Evolutionary conservation across 129 eudicot species (phyloP), one percentile per base, ranked within the genome.

Genomic region (Flaveria trinervia): DNA sequence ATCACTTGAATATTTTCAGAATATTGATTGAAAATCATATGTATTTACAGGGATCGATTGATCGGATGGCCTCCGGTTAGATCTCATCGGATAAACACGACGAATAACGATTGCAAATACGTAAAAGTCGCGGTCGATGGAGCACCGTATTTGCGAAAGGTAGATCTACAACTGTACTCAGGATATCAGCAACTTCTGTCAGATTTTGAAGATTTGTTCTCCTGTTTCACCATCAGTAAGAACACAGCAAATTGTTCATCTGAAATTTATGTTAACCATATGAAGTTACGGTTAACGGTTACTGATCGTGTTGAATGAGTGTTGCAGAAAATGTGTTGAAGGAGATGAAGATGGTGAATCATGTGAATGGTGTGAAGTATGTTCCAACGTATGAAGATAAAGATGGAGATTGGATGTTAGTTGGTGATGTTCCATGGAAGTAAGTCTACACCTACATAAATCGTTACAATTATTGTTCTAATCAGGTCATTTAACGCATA

Each of bases 371-470:
- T 7, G 12, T 79, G 20, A 90, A 88, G 22, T 92, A 90, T 77
- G 90, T 92, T 74, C 92, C 98, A 7, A 88, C 98, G 1, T 92
- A 90, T 70, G 98, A 92, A 82, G 98, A 92, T 65, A 90, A 81
- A 82, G 97, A 92, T 54, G 97, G 96, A 49, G 97, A 92, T 61
- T 91, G 94, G 97, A 89, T 91, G 92, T 52, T 91, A 50, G 86
- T 88, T 72, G 97, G 97, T 14, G 97, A 92, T 81, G 97, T 92
- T 81, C 97, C 97, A 76, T 92, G 97, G 97, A 84, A 89, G 97
- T 92, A 79, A 83, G 97, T 56, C 12, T 56, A n/a, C 60, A 52
- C 7, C 1, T 1, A 5, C 22, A 15, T 13, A 50, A 14, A 15
- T 28, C 15, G 1, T 45, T n/a, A 12, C 17, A n/a, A 30, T 52